Base-by-base conservation (phyloP, 2,329 filamentous ascomycete genomes). In the Claviceps cyperi region DNA sequence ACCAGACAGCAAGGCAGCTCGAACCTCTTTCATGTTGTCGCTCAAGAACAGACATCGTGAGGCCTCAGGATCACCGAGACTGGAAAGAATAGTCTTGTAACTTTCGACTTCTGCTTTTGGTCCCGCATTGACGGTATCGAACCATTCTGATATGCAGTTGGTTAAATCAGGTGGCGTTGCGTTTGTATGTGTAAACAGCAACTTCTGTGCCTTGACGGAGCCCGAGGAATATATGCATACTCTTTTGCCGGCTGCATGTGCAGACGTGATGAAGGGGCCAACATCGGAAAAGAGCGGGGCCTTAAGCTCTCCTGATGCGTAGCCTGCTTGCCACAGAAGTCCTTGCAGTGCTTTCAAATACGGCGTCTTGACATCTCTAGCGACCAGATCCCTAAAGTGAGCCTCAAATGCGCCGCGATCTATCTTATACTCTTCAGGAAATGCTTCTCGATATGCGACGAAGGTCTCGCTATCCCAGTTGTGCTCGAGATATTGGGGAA, bases 221-320 rank as follows among this genome's bases (percentile, higher is more conserved):
- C 86, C 86, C 13, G 84, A 89, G 4, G 84, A 89, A 69, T 90
- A 92, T 60, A 92, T 90, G 58, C 84, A 78, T 55, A 90, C 73
- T 52, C 70, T 70, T 53, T 78, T 69, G 24, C 74, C 75, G 32
- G 70, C 64, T 15, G 66, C 62, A 50, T 75, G 71, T 78, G 84
- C 89, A 43, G 68, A 58, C 49, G 70, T 65, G 54, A 89, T 70
- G 54, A 75, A 75, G 8, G 78, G 74, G n/a, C 77, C 69, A 17
- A 91, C 86, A 60, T 92, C 86, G 4, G 76, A 68, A 62, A 88
- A 92, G 52, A 92, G 71, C 9, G 84, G 83, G 24, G 85, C 85
- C 54, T 77, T 76, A 55, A 91, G 75, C 54, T 79, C 73, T 49
- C 84, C 84, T 48, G 75, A 77, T 53, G 73, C 71, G 67, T 91